Evolutionary conservation across 1,284 basidiomycete genomes (phyloP).

Genomic region (Afroboletus lepidellus): DNA sequence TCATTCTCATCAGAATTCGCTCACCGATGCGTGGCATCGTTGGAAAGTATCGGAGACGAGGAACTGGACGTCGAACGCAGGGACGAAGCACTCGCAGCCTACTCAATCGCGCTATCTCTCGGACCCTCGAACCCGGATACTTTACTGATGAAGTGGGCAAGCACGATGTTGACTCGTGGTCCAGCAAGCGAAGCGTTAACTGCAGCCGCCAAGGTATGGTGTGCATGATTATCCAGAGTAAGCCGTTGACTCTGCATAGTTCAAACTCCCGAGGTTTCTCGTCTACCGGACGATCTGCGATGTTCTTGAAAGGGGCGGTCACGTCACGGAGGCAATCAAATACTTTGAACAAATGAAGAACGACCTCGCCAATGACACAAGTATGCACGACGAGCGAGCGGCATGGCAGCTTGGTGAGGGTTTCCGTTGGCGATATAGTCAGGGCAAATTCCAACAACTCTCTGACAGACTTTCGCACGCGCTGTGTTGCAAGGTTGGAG

Average conservation of each 20-base stretch:
- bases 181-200: neutral
- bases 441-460: neutral
- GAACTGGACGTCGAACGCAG: neutral
- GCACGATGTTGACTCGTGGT: neutral
- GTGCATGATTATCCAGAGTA: neutral
- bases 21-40: neutral
- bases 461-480: neutral
- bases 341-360: neutral
- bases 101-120: conserved; percentile 6
- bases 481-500: neutral
- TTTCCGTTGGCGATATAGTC: neutral
- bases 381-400: neutral
- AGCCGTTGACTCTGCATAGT: neutral
- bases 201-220: conserved; percentile 4
- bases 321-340: neutral
- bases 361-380: neutral
- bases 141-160: conserved; percentile 9
- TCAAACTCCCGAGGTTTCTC: neutral
- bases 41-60: conserved; percentile 1
- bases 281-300: neutral
- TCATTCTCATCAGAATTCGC: conserved; percentile 1
- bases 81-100: conserved; percentile 3
- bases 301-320: neutral
- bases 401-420: neutral
- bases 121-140: neutral